These are phyloP conservation scores for Aspergillus pseudoviridinutans DNA, from an alignment of 2,329 filamentous ascomycete genomes.

Conservation along the genomic window DNA sequence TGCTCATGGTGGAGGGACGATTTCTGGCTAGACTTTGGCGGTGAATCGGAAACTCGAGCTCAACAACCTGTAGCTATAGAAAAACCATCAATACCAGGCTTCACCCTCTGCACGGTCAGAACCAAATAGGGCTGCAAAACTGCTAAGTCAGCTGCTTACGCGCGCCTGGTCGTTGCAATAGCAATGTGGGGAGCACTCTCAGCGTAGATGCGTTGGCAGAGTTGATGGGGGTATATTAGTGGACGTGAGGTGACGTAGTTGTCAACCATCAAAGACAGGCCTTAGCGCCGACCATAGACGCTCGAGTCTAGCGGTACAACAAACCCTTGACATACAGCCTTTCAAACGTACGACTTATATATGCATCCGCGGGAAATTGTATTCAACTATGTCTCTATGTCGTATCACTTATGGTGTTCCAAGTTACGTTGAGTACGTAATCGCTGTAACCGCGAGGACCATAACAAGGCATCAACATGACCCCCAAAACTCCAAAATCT, in stretches of 20 bases:
- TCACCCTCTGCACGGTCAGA: not conserved
- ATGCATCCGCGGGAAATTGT: not conserved
- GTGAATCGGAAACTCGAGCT: conserved; percentile 11
- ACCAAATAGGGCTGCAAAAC: not conserved
- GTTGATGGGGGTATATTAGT: conserved; percentile 6
- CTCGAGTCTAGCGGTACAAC: too few species aligned
- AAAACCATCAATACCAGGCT: not conserved
- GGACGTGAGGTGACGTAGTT: conserved; percentile 20
- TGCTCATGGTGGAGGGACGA: conserved; percentile 23
- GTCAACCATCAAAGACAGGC: not conserved
- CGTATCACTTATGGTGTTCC: not conserved
- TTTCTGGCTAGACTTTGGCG: conserved; percentile 11
- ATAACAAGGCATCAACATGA: not conserved
- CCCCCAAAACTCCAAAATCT: not conserved
- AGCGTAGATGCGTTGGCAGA: conserved; percentile 19
- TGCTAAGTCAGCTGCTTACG: conserved; percentile 4
- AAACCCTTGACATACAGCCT: not conserved
- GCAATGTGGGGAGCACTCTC: conserved; percentile 17
- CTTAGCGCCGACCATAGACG: not conserved
- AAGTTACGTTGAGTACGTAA: not conserved
- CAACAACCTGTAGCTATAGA: conserved; percentile 9
- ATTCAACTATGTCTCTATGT: not conserved
- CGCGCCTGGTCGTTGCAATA: conserved; percentile 5
- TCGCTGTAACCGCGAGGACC: not conserved
- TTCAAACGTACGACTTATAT: not conserved